Evolutionary conservation across 148 eudicot species (phyloP).

Genomic region (Dianthus caryophyllus): DNA sequence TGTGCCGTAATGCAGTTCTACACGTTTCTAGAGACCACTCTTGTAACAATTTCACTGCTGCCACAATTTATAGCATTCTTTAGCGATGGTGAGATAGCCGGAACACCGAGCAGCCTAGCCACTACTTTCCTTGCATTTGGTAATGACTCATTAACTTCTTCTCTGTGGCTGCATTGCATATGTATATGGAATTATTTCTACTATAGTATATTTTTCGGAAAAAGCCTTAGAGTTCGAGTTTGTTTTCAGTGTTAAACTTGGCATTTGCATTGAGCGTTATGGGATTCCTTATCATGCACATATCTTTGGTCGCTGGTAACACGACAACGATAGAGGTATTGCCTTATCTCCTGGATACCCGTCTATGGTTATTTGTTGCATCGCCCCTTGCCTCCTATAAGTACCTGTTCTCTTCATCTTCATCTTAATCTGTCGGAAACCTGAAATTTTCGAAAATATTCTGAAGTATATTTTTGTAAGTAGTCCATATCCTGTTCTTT

Average conservation of each 20-base stretch:
- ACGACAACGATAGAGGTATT: conserved; percentile 94
- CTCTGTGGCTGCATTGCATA: not conserved
- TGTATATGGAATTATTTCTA: not conserved
- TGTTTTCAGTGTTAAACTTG: conserved; percentile 73
- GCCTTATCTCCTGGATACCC: not conserved
- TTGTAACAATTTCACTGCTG: conserved; percentile 69
- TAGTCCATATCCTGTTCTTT: too few relatives aligned
- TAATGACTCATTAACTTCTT: conserved; percentile 27
- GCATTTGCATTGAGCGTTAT: conserved; percentile 87
- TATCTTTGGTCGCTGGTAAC: conserved; percentile 75
- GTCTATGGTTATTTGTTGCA: not conserved
- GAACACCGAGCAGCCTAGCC: conserved; percentile 79
- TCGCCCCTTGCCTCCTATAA: not conserved
- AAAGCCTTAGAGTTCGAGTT: conserved; percentile 8
- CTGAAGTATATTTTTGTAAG: too few relatives aligned
- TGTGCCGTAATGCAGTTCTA: conserved; percentile 66
- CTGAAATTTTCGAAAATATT: too few relatives aligned
- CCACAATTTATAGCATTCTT: conserved; percentile 91
- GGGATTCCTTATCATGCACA: conserved; percentile 98
- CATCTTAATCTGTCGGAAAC: too few relatives aligned
- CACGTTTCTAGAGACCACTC: conserved; percentile 84
- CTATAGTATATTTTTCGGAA: not conserved
- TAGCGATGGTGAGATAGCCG: conserved; percentile 89
- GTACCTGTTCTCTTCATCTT: not conserved
- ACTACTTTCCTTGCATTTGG: conserved; percentile 98